These are phyloP conservation scores for Coniochaeta pulveracea DNA, from an alignment of 2,329 filamentous ascomycete genomes.

Conservation along the genomic window DNA sequence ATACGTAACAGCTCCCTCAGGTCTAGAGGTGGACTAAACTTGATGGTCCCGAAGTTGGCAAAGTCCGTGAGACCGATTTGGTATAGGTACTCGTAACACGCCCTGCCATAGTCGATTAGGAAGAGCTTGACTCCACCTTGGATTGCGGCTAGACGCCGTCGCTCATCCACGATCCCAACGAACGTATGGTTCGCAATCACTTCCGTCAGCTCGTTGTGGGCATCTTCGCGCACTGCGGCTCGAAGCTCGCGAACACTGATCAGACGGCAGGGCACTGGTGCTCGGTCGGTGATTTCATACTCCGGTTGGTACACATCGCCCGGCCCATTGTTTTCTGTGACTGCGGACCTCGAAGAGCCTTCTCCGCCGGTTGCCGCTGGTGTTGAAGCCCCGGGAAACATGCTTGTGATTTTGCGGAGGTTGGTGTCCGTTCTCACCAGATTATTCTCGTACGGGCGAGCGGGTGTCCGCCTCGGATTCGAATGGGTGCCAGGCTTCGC, in stretches of 20 bases:
- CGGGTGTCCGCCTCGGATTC: constrained; percentile 19
- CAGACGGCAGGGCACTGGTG: constrained; percentile 60
- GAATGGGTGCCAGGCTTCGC: constrained; percentile 28
- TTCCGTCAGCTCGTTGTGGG: constrained; percentile 79
- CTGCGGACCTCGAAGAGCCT: constrained; percentile 14
- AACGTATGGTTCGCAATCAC: constrained; percentile 84
- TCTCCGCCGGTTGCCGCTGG: constrained; percentile 21
- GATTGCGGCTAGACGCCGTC: constrained; percentile 77
- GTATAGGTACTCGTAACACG: constrained; percentile 86
- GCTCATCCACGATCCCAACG: constrained; percentile 83
- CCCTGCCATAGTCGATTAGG: constrained; percentile 83
- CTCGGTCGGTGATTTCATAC: constrained; percentile 63
- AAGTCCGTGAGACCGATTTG: constrained; percentile 92
- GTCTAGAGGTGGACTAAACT: constrained; percentile 64
- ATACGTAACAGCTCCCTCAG: constrained; percentile 61
- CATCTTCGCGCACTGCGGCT: constrained; percentile 64
- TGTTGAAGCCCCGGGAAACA: constrained; percentile 55
- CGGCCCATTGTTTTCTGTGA: constrained; percentile 5
- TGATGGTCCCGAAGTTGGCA: constrained; percentile 81
- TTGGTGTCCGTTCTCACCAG: constrained; percentile 83
- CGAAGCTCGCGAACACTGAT: constrained; percentile 81
- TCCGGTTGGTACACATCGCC: constrained; percentile 28
- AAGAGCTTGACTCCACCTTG: constrained; percentile 89
- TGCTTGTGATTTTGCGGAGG: constrained; percentile 88
- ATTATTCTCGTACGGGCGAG: constrained; percentile 69